phyloP scores from a whole-genome alignment of 441 rosid genomes.

The Dalechampia spathulata region DNA sequence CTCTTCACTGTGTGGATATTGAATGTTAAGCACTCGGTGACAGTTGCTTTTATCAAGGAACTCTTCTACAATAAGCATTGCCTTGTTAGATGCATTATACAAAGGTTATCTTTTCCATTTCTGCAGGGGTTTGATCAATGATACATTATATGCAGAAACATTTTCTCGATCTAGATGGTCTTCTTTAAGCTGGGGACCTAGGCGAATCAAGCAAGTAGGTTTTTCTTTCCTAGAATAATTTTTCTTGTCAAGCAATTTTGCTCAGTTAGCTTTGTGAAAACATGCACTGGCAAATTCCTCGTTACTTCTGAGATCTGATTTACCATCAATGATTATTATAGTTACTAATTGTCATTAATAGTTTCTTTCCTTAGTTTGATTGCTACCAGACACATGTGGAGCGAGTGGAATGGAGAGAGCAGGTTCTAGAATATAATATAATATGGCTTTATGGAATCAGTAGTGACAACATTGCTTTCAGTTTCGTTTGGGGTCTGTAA shows the following conservation, averaged over 20 bases:
- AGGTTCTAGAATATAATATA: background rate
- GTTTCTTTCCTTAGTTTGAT: slow-evolving; percentile 9
- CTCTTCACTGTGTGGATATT: background rate
- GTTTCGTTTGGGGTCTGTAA: background rate
- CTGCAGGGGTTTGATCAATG: slow-evolving; percentile 71
- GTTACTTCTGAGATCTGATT: background rate
- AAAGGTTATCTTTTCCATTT: slow-evolving; percentile 14
- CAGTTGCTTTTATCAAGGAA: background rate
- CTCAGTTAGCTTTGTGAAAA: background rate
- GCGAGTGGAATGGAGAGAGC: background rate
- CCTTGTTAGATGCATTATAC: background rate
- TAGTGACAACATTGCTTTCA: background rate
- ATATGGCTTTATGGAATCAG: background rate
- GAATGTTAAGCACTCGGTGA: background rate
- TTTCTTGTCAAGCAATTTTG: background rate
- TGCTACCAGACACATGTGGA: background rate
- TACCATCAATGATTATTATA: background rate
- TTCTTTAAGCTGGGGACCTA: slow-evolving; percentile 82
- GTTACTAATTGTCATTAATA: background rate
- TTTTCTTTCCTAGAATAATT: slow-evolving; percentile 5
- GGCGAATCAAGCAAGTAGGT: slow-evolving; percentile 77
- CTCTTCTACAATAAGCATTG: background rate
- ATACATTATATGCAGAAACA: slow-evolving; percentile 69
- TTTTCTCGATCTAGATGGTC: slow-evolving; percentile 80
- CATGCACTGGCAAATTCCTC: background rate